Conservation (phyloP, 768 basidiomycete species). For the Rhodotorula toruloides region DNA sequence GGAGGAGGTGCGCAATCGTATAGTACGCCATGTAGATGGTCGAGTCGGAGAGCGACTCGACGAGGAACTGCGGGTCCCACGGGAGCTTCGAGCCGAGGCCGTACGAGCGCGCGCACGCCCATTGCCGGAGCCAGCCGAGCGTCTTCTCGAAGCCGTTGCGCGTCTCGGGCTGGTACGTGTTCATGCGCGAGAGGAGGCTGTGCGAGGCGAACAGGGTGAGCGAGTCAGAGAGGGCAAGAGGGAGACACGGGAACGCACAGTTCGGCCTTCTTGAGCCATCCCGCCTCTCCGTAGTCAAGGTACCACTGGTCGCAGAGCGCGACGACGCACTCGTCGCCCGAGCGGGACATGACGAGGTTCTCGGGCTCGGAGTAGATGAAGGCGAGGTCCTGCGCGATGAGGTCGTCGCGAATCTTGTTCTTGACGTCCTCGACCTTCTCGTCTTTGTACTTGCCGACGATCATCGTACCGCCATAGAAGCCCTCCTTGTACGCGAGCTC, state of each 20-base stretch:
- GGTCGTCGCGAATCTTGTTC: slow-evolving; percentile 70
- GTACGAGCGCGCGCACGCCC: slow-evolving; percentile 98
- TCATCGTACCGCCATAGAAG: slow-evolving; percentile 90
- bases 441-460: slow-evolving; percentile 85
- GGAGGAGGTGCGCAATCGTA: slow-evolving; percentile 83
- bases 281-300: slow-evolving; percentile 85
- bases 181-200: slow-evolving; percentile 76
- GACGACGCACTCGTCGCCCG: slow-evolving; percentile 95
- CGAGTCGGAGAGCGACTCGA: slow-evolving; percentile 93
- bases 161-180: slow-evolving; percentile 86
- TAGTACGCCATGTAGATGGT: slow-evolving; percentile 99
- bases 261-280: slow-evolving; percentile 82
- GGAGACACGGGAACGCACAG: slow-evolving; percentile 54
- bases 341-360: slow-evolving; percentile 77
- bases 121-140: slow-evolving; percentile 91
- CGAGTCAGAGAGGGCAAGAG: neutral
- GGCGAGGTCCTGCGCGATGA: slow-evolving; percentile 72
- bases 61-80: slow-evolving; percentile 94
- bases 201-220: neutral
- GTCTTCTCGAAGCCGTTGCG: slow-evolving; percentile 86
- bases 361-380: slow-evolving; percentile 95
- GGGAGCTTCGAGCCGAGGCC: slow-evolving; percentile 92
- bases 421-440: slow-evolving; percentile 85
- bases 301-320: slow-evolving; percentile 99
- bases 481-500: slow-evolving; percentile 98